phyloP scores from a whole-genome alignment of 371 early-diverging fungal species.

The Syncephalastrum monosporum region DNA sequence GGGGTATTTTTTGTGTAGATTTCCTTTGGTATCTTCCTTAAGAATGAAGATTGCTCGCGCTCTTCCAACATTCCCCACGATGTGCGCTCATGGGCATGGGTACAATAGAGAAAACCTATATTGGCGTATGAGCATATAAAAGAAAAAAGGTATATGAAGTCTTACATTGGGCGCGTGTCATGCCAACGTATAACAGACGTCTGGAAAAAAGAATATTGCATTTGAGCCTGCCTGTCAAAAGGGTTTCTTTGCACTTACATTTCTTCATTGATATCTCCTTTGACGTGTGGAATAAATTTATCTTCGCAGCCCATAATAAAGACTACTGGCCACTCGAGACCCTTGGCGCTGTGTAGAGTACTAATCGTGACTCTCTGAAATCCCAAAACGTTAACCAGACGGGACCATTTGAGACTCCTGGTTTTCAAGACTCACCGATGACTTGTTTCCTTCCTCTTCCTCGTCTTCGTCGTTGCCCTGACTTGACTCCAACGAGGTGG shows the following conservation, averaged over 20 bases:
- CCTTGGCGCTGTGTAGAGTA: constrained; percentile 63
- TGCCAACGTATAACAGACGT: constrained; percentile 23
- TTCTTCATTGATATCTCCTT: constrained; percentile 32
- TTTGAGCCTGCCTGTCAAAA: not conserved
- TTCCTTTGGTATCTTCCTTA: constrained; percentile 9
- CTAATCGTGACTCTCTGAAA: constrained; percentile 50
- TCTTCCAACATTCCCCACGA: constrained; percentile 3
- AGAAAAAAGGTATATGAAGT: not conserved
- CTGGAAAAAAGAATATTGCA: constrained; percentile 2
- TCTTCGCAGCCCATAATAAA: constrained; percentile 56
- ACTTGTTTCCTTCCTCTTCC: constrained; percentile 15
- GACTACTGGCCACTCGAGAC: constrained; percentile 67
- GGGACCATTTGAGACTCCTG: constrained; percentile 4
- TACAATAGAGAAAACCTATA: constrained; percentile 17
- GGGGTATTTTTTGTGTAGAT: constrained; percentile 8
- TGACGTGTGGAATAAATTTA: constrained; percentile 43
- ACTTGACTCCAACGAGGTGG: constrained; percentile 24
- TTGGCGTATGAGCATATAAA: not conserved
- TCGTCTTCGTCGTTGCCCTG: constrained; percentile 30
- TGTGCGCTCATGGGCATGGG: constrained; percentile 8
- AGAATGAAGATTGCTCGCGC: constrained; percentile 2
- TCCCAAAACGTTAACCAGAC: not conserved
- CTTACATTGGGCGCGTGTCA: constrained; percentile 24
- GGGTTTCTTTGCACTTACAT: constrained; percentile 40
- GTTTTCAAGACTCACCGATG: no score